These are phyloP conservation scores for Dictyostelium intermedium DNA, from an alignment of 78 protist species.

Conservation along the genomic window DNA sequence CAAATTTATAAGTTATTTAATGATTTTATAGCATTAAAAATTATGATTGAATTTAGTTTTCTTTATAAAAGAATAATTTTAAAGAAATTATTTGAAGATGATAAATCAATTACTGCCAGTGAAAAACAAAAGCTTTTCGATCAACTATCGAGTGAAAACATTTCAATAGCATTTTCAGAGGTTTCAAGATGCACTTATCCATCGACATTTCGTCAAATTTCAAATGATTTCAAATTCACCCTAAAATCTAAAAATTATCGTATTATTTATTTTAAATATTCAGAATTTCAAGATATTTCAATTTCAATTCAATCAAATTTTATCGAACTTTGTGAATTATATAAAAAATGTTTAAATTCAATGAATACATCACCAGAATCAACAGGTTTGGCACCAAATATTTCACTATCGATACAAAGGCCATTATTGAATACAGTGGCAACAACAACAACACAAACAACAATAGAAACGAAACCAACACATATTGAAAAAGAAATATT, in stretches of 20 bases:
- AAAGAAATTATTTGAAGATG: not conserved
- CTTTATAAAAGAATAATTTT: not conserved
- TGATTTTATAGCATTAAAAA: not conserved
- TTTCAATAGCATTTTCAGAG: not conserved
- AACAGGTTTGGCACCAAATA: too few species aligned
- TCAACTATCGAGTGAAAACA: not conserved
- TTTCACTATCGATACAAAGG: too few species aligned
- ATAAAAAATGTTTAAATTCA: not conserved
- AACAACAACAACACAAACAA: not conserved
- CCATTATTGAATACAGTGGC: not conserved
- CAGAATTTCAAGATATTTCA: not conserved
- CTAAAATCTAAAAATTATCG: not conserved
- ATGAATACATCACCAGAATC: too few species aligned
- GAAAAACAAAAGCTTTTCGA: not conserved
- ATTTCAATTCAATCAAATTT: not conserved
- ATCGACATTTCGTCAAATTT: not conserved
- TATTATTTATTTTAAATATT: not conserved
- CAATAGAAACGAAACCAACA: not conserved
- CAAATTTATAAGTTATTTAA: not conserved
- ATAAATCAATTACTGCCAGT: not conserved
- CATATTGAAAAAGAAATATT: not conserved
- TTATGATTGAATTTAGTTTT: not conserved
- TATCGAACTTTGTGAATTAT: not conserved
- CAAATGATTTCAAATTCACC: not conserved
- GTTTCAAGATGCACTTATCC: not conserved